phyloP scores from a whole-genome alignment of 2,329 filamentous ascomycete species.

The Monilinia fructigena region DNA sequence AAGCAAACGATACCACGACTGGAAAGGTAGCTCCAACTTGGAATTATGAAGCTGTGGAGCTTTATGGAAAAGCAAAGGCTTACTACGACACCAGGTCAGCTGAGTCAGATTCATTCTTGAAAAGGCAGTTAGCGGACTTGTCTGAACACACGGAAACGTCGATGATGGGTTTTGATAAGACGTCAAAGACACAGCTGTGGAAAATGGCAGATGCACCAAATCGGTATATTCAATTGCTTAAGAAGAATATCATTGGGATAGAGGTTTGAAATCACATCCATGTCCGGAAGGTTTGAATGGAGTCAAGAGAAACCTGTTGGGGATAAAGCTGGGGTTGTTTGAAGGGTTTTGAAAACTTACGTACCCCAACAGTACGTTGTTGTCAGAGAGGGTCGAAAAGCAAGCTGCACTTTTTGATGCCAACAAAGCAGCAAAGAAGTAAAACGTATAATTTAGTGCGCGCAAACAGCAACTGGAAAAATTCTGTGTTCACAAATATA shows the following conservation, averaged over 20 bases:
- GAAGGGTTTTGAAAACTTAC: constrained; percentile 54
- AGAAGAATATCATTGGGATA: constrained; percentile 60
- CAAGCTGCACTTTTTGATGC: constrained; percentile 15
- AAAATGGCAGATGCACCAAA: constrained; percentile 56
- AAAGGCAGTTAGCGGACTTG: constrained; percentile 53
- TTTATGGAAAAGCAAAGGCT: constrained; percentile 57
- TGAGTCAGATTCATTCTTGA: constrained; percentile 50
- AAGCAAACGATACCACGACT: constrained; percentile 59
- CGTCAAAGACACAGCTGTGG: constrained; percentile 49
- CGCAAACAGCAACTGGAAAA: neutral
- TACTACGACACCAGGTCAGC: constrained; percentile 50
- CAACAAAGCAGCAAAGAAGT: constrained; percentile 10
- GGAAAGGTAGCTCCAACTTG: constrained; percentile 70
- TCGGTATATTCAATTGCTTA: constrained; percentile 55
- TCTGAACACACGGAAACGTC: constrained; percentile 50
- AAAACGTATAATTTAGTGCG: neutral
- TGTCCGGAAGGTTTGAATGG: constrained; percentile 67
- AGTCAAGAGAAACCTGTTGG: constrained; percentile 57
- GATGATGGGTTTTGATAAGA: constrained; percentile 55
- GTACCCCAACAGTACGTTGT: neutral
- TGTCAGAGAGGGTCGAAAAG: constrained; percentile 9
- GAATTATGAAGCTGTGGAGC: constrained; percentile 67
- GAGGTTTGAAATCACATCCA: constrained; percentile 56
- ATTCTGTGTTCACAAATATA: neutral
- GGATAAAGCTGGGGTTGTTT: constrained; percentile 57